Percentiles rank a stretch among this genome's conserved stretches.
These are phyloP conservation scores for Alternaria incomplexa DNA, from an alignment of 2,329 filamentous ascomycete species.

Conservation along the genomic window DNA sequence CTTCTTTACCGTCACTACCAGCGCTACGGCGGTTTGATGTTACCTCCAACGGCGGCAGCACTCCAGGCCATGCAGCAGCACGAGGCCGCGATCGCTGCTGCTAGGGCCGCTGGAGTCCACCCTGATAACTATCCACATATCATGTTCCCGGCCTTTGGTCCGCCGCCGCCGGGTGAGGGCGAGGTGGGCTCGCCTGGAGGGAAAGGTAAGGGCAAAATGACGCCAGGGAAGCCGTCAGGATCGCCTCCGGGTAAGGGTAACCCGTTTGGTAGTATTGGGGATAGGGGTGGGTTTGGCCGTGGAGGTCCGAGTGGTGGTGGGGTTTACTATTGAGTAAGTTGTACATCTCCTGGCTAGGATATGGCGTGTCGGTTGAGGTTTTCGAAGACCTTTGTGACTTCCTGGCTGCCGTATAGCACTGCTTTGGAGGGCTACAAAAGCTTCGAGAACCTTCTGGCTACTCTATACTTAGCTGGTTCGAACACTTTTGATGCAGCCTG, in stretches of 20 bases:
- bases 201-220: neutral
- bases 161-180: neutral
- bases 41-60: constrained; percentile 3
- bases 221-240: neutral
- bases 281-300: neutral
- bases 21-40: constrained; percentile 10
- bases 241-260: neutral
- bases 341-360: neutral
- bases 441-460: neutral
- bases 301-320: neutral
- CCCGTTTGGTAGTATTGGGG: neutral
- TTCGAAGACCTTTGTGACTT: neutral
- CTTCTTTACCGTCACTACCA: constrained; percentile 11
- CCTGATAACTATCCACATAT: neutral
- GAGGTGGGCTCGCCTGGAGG: neutral
- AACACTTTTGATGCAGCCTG: neutral
- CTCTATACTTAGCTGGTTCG: neutral
- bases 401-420: neutral
- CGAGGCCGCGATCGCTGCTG: neutral
- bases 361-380: too few relatives aligned
- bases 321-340: neutral
- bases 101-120: neutral
- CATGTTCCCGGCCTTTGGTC: neutral
- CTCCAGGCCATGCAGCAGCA: neutral
- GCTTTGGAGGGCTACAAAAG: neutral